Evolutionary conservation across 2,329 filamentous ascomycete species (phyloP).

Genomic region (Fusarium avenaceum): DNA sequence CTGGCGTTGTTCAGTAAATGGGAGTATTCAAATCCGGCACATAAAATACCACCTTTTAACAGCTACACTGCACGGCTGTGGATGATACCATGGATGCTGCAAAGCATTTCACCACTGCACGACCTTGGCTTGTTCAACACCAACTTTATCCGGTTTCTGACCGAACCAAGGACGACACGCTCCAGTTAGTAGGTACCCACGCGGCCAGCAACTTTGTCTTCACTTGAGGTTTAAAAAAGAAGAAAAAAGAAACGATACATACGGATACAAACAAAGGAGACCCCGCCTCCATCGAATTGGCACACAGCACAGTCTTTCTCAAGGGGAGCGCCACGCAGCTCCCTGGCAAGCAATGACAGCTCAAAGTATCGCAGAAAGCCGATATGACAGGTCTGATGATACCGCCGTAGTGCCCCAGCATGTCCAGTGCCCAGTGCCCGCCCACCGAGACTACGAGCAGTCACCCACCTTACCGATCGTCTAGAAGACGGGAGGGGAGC

Average conservation of each 20-base stretch:
- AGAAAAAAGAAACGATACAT: not conserved
- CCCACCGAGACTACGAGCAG: slow-evolving; percentile 46
- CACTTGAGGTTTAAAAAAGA: not conserved
- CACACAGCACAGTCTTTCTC: slow-evolving; percentile 42
- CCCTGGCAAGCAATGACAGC: slow-evolving; percentile 45
- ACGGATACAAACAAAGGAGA: slow-evolving; percentile 12
- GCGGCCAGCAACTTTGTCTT: slow-evolving; percentile 1
- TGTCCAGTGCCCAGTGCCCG: not conserved
- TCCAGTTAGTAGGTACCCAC: not conserved
- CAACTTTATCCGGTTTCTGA: slow-evolving; percentile 6
- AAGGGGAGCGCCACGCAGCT: slow-evolving; percentile 46
- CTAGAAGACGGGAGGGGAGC: slow-evolving; percentile 40
- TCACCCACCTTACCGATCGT: slow-evolving; percentile 49
- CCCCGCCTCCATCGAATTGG: slow-evolving; percentile 43
- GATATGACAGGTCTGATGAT: slow-evolving; percentile 55
- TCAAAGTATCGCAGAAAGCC: slow-evolving; percentile 49
- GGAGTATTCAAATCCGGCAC: not conserved
- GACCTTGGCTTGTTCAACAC: not conserved
- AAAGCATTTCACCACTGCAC: not conserved
- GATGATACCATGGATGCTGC: not conserved
- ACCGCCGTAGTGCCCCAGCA: slow-evolving; percentile 41
- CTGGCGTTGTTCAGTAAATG: slow-evolving; percentile 6
- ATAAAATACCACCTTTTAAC: slow-evolving; percentile 3
- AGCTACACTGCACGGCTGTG: slow-evolving; percentile 4
- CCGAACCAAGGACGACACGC: slow-evolving; percentile 11